A percentile compares a stretch with the other conserved stretches of the same genome.
phyloP scores from a whole-genome alignment of 2,329 filamentous ascomycete species.

The Ophiosphaerella korrae region DNA sequence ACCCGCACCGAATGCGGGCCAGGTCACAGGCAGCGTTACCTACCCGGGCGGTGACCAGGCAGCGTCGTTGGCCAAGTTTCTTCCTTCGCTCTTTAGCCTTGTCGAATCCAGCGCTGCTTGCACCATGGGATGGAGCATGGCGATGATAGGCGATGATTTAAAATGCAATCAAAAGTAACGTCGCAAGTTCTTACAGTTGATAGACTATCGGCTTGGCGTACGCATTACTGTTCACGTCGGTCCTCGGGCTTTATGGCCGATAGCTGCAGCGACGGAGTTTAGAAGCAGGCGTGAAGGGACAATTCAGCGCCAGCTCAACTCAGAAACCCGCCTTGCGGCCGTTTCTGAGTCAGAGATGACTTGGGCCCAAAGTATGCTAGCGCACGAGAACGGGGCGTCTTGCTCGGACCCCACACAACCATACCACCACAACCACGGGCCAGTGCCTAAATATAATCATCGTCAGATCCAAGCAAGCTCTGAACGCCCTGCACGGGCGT shows the following conservation, averaged over 20 bases:
- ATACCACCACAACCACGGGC: background rate
- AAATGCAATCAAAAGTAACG: slow-evolving; percentile 16
- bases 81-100: slow-evolving; percentile 19
- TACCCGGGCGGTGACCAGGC: background rate
- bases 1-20: too few species aligned
- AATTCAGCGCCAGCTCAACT: background rate
- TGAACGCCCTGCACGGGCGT: too few species aligned
- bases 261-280: too few species aligned
- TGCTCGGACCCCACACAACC: slow-evolving; percentile 1
- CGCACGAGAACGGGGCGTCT: background rate
- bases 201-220: slow-evolving; percentile 10
- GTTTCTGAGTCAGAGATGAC: slow-evolving; percentile 4
- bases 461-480: background rate
- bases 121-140: slow-evolving; percentile 6
- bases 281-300: background rate
- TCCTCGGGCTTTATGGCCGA: slow-evolving; percentile 5
- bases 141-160: slow-evolving; percentile 14
- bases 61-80: slow-evolving; percentile 28
- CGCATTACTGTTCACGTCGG: slow-evolving; percentile 3
- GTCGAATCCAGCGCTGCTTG: slow-evolving; percentile 11
- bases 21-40: too few species aligned
- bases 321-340: slow-evolving; percentile 1
- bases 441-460: slow-evolving; percentile 7
- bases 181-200: slow-evolving; percentile 8
- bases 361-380: background rate